Base-by-base conservation (phyloP, 352 stramenopile genomes). In the Peronospora destructor region DNA sequence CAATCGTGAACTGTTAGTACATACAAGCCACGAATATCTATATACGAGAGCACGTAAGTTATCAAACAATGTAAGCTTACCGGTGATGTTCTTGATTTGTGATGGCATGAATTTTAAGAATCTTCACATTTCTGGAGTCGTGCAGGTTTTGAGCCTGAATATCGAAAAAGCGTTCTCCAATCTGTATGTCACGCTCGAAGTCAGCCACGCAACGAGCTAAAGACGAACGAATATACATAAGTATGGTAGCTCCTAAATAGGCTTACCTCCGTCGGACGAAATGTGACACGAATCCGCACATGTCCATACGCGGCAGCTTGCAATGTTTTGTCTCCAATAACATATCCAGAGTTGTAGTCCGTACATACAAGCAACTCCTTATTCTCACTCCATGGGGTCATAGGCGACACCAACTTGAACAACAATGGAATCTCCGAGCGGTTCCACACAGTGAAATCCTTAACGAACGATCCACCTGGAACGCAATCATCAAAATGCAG, bases 381-480 rank as follows among this genome's bases (percentile, higher is more conserved):
- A 6, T 77, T 82, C 14, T 88, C 73, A 39, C 83, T 74, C 59
- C 83, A 85, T 8, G 68, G 45, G 21, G 68, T 66, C 30, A 89
- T 63, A 2, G 78, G 87, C 1, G 82, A 90, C 23, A 92, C 71
- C 5, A 94, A 59, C 42, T 89, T 84, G 54, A 94, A 93, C 11
- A 93, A 53, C 38, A 94, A 68, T 10, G 82, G 84, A 40, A 93
- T 94, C 58, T 94, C 84, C 0, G 84, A 93, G 4, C 84, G 81
- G 25, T 94, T 94, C 84, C 84, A 94, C 12, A 94, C 79, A 1
- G 84, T 93, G 19, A 94, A 93, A 51, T 94, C 84, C 47, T 94
- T 94, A 6, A 93, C 84, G 35, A 92, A 94, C 14, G 84, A 91
- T 0, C 83, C 83, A 11, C 76, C 78, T 2, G 84, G 84, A 2